A percentile compares a stretch with the other conserved stretches of the same genome.
These are phyloP conservation scores for Dioscorea dumetorum DNA, from an alignment of 106 monocot genomes.

Conservation along the genomic window DNA sequence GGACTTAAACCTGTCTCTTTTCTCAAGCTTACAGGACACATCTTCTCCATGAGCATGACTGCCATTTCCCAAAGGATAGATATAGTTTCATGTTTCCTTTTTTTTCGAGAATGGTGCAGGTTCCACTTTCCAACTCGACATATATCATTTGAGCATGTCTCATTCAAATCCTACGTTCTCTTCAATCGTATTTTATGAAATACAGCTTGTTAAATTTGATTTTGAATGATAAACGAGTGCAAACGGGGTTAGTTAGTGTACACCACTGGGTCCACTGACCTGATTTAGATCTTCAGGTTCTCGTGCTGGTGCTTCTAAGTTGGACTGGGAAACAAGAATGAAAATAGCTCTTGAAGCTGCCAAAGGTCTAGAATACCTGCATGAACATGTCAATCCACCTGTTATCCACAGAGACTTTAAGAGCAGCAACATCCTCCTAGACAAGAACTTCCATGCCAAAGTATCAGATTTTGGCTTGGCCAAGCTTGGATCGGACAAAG, in stretches of 20 bases:
- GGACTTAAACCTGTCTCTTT: no score
- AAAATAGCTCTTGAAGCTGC: slow-evolving; percentile 98
- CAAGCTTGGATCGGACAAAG: slow-evolving; percentile 92
- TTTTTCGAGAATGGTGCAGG: no score
- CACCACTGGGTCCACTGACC: slow-evolving; percentile 5
- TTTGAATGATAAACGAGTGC: no score
- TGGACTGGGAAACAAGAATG: slow-evolving; percentile 93
- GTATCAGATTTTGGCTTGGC: slow-evolving; percentile 97
- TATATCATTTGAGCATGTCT: no score
- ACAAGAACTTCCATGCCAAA: slow-evolving; percentile 83
- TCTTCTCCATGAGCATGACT: no score
- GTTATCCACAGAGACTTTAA: slow-evolving; percentile 99
- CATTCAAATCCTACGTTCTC: no score
- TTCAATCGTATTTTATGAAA: no score
- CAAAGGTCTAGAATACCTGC: slow-evolving; percentile 90
- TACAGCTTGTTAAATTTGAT: no score
- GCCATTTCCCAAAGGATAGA: no score
- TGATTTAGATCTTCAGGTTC: slow-evolving; percentile 32
- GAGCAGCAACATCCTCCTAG: slow-evolving; percentile 96
- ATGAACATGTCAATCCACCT: slow-evolving; percentile 86
- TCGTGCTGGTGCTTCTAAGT: slow-evolving; percentile 61
- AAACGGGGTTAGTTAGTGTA: background rate
- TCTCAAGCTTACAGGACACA: no score
- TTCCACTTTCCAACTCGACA: no score
- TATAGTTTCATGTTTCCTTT: no score